These are phyloP conservation scores for Sicyos edulis DNA, from an alignment of 306 rosid species.

Conservation along the genomic window DNA sequence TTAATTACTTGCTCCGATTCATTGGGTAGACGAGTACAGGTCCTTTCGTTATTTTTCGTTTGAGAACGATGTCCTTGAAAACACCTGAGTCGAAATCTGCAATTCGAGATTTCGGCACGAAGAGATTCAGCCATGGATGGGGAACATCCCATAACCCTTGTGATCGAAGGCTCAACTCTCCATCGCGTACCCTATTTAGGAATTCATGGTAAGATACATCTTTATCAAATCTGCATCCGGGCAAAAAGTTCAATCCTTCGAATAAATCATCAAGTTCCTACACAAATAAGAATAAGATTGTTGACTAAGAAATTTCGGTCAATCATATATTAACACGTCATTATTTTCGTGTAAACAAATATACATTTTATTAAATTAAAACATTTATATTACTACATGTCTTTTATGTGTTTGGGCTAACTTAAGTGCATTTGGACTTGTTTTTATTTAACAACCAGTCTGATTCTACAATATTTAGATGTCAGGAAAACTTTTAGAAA, in stretches of 20 bases:
- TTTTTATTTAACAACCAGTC: too few relatives aligned
- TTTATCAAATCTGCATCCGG: constrained; percentile 57
- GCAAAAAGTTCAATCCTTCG: constrained; percentile 47
- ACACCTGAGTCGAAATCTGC: constrained; percentile 52
- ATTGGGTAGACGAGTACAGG: constrained; percentile 71
- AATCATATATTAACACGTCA: too few relatives aligned
- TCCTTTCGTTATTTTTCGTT: constrained; percentile 57
- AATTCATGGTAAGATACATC: constrained; percentile 57
- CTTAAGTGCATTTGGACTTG: too few relatives aligned
- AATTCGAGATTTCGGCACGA: constrained; percentile 58
- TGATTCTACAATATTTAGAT: too few relatives aligned
- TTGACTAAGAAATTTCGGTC: too few relatives aligned
- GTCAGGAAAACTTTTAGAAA: too few relatives aligned
- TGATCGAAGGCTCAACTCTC: constrained; percentile 65
- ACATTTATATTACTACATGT: too few relatives aligned
- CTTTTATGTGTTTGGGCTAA: too few relatives aligned
- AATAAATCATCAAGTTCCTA: constrained; percentile 48
- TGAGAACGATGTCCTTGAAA: constrained; percentile 52
- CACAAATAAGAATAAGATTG: not conserved
- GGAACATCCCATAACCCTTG: constrained; percentile 88
- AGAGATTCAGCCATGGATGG: constrained; percentile 88
- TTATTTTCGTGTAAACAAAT: too few relatives aligned
- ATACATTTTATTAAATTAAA: too few relatives aligned
- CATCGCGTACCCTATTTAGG: constrained; percentile 63
- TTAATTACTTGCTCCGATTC: constrained; percentile 69